These are phyloP conservation scores for Oxyria digyna DNA, from an alignment of 148 eudicot species.

Conservation along the genomic window DNA sequence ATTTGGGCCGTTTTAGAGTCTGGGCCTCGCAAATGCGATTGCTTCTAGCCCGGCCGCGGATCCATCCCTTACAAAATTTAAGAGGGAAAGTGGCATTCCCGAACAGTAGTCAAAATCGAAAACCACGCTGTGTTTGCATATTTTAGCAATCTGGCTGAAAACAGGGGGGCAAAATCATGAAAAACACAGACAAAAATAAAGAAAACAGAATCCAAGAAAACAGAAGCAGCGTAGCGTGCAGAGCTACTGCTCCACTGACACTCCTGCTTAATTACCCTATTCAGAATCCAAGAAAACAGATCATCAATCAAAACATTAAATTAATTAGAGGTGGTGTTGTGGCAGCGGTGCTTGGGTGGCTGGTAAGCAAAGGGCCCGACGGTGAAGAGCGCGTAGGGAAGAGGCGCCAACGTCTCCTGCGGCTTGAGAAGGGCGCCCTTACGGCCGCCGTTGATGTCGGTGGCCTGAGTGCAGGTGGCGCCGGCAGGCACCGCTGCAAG, in stretches of 20 bases:
- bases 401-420: not conserved
- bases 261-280: not conserved
- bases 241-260: not conserved
- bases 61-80: too few relatives aligned
- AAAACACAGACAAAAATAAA: not conserved
- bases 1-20: too few relatives aligned
- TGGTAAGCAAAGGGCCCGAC: conserved; percentile 17
- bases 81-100: too few relatives aligned
- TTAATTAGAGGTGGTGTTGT: not conserved
- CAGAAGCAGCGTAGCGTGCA: not conserved
- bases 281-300: not conserved
- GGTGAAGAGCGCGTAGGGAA: conserved; percentile 12
- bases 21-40: too few relatives aligned
- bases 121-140: too few relatives aligned
- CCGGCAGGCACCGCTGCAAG: conserved; percentile 1
- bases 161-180: not conserved
- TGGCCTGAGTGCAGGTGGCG: conserved; percentile 8
- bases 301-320: not conserved
- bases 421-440: conserved; percentile 14
- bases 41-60: too few relatives aligned
- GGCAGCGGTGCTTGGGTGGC: conserved; percentile 1
- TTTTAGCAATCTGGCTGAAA: too few relatives aligned
- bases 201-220: not conserved
- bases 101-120: too few relatives aligned
- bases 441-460: conserved; percentile 9